Conservation (phyloP, 495 filamentous ascomycete genomes). For the Daldinia decipiens region DNA sequence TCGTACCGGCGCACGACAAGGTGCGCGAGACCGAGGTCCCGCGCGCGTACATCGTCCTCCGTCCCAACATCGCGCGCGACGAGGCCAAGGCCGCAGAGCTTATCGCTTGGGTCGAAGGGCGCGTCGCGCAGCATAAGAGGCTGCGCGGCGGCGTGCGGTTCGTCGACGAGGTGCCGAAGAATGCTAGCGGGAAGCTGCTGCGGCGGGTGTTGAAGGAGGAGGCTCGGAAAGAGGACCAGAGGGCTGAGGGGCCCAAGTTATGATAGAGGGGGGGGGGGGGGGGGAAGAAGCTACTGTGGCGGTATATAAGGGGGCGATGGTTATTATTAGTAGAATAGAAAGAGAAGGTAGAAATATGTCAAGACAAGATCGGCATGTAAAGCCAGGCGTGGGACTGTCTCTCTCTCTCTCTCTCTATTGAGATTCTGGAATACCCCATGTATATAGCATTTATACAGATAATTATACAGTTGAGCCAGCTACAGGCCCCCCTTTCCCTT, state of each 20-base stretch:
- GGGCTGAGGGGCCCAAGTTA: constrained; percentile 43
- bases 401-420: neutral
- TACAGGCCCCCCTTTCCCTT: neutral
- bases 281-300: neutral
- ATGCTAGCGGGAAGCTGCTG: constrained; percentile 86
- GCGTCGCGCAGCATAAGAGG: constrained; percentile 68
- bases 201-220: constrained; percentile 68
- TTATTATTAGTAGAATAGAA: too few species aligned
- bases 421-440: constrained; percentile 22
- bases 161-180: constrained; percentile 86
- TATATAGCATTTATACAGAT: constrained; percentile 21
- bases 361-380: neutral
- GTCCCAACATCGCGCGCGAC: constrained; percentile 58
- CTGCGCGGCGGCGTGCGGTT: constrained; percentile 86
- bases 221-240: constrained; percentile 47
- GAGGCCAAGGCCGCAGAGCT: constrained; percentile 70
- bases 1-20: constrained; percentile 80
- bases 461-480: constrained; percentile 14
- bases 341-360: neutral
- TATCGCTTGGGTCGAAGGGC: constrained; percentile 66
- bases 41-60: constrained; percentile 80
- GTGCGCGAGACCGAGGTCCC: constrained; percentile 82
- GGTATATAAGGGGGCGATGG: too few species aligned
- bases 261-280: too few species aligned
- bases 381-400: neutral